Percentiles rank a stretch among this genome's conserved stretches.
Conservation (phyloP, 352 stramenopile genomes). For the Albugo laibachii region DNA sequence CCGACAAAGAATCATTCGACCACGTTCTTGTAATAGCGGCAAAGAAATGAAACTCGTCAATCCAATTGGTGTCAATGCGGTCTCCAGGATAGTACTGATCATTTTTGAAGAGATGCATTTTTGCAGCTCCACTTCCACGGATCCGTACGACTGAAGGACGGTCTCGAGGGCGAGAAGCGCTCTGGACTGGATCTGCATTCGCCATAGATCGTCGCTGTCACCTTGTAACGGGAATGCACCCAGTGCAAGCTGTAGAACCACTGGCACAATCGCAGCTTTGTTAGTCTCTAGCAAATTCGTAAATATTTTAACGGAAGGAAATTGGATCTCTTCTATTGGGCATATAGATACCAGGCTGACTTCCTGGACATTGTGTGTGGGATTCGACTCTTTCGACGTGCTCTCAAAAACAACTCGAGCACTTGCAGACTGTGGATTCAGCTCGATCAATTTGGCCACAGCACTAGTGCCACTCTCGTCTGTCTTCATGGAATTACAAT, state of each 20-base stretch:
- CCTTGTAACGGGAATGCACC: conserved; percentile 41
- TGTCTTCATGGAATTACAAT: too few relatives aligned
- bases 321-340: conserved; percentile 58
- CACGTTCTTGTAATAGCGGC: conserved; percentile 53
- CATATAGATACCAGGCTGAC: conserved; percentile 41
- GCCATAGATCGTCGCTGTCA: conserved; percentile 60
- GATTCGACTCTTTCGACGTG: conserved; percentile 43
- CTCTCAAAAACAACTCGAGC: conserved; percentile 65
- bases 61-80: conserved; percentile 37
- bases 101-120: conserved; percentile 8
- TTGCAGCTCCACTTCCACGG: conserved; percentile 6
- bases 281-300: conserved; percentile 10
- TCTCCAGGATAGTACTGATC: conserved; percentile 26
- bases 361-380: conserved; percentile 69
- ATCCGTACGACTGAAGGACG: conserved; percentile 35
- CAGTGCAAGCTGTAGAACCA: conserved; percentile 65
- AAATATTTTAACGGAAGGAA: conserved; percentile 22
- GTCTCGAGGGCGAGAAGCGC: conserved; percentile 59
- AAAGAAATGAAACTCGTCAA: conserved; percentile 57
- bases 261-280: conserved; percentile 49
- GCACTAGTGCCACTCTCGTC: too few relatives aligned
- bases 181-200: conserved; percentile 69
- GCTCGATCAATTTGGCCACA: conserved; percentile 25
- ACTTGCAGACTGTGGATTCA: conserved; percentile 32
- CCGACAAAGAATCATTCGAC: conserved; percentile 65